Base-by-base conservation (phyloP, 2,329 filamentous ascomycete species). In the Blastomyces percursus region DNA sequence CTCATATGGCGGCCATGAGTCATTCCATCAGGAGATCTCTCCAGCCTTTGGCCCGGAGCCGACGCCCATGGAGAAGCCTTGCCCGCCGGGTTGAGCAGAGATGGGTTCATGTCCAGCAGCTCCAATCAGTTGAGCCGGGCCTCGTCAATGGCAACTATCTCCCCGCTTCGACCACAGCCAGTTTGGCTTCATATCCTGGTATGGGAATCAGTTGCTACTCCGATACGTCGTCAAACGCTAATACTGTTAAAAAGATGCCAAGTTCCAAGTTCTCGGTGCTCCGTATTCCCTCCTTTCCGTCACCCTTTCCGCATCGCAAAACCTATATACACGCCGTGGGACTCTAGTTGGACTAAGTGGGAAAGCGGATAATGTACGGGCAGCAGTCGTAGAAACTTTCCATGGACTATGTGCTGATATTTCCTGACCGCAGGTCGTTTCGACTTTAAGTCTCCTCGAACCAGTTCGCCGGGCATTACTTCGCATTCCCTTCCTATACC, bases 201-300 rank as follows among this genome's bases (percentile, higher is more conserved):
- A 70, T 62, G 70, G 50, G 30, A n/a, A 4, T 38, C 2, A 19
- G 46, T 54, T 30, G 35, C 50, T 32, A 1, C 19, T 24, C 8
- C 30, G 52, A 30, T 38, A 32, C 9, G 24, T 21, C 50, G 21
- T 27, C 2, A 59, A 32, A 55, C 14, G 35, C 60, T 61, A 61
- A 61, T 35, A 38, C n/a, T 24, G 3, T 38, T 24, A 27, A 38
- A 46, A 60, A 96, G 94, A 97, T 83, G 94, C 94, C 61, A 86
- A 87, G 63, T 99, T 99, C 75, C 91, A 97, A 76, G 91, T 97
- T 57, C 80, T 99, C 67, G 94, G 94, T 65, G 85, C 90, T 30
- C 91, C 93, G 1, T 94, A 94, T 76, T 97, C 94, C 62, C 85
- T 99, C 66, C 86, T 99, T 69, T 96, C 93, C 27, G 92, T 96